Base-by-base conservation (phyloP, 768 basidiomycete genomes). In the Candolleomyces efflorescens region DNA sequence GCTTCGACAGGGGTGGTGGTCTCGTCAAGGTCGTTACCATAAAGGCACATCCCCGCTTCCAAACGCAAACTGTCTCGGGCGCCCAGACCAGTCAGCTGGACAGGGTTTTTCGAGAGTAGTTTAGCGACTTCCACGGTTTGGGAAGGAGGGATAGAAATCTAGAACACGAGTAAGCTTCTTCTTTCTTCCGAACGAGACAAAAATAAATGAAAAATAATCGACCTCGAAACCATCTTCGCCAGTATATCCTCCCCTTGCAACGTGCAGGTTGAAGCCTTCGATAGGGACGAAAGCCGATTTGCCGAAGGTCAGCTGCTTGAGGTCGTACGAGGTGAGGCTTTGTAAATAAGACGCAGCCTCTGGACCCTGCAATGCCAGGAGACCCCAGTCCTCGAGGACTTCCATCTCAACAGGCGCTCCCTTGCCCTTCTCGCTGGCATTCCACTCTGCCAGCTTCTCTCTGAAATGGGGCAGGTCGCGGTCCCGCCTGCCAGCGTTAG, bases 191-290 rank as follows among this genome's bases (percentile, higher is more conserved):
- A n/a, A 49, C 44, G 26, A 4, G n/a, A n/a, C 37, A 44, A 22
- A 50, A 49, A 47, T 27, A 23, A 24, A 59, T 20, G 32, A 1
- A 52, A n/a, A n/a, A n/a, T n/a, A n/a, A 60, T 61, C 58, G 23
- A 86, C 94, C 80, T 99, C 97, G 63, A 99, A 98, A 0, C 97
- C 97, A 71, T 99, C 97, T 73, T 99, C 97, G 11, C 97, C 97
- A 0, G 97, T 98, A 73, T 99, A 99, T 4, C 97, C 97, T 26
- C 94, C 92, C 15, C 97, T 85, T 7, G 94, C 90, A 27, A 98
- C 84, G 67, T 98, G 94, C 37, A 92, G 81, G 67, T 85, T 86
- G 63, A 86, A 83, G 3, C 85, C 87, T 58, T 87, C 87, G 43
- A 97, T 80, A 0, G 89, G 84, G 9, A 92, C 81, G 67, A 85